Conservation (phyloP, 176 grass and related monocot species). For the Alopecurus myosuroides region DNA sequence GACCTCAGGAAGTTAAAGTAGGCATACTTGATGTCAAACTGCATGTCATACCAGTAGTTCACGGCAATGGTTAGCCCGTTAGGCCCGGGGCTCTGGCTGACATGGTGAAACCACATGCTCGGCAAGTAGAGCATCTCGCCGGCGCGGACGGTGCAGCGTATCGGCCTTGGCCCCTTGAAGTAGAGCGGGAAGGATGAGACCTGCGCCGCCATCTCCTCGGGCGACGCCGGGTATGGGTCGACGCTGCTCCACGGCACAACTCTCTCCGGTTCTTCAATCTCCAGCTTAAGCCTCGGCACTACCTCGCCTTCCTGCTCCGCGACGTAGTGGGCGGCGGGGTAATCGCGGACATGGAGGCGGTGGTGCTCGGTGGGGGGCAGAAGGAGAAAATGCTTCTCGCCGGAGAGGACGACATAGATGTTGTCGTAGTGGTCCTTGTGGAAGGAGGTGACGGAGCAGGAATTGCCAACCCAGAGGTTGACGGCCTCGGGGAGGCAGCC, state of each 20-base stretch:
- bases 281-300: slow-evolving; percentile 48
- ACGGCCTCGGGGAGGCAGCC: slow-evolving; percentile 80
- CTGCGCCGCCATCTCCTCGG: slow-evolving; percentile 48
- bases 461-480: slow-evolving; percentile 89
- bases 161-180: slow-evolving; percentile 67
- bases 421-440: slow-evolving; percentile 99
- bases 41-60: slow-evolving; percentile 99
- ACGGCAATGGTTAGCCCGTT: slow-evolving; percentile 87
- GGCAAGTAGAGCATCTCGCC: slow-evolving; percentile 96
- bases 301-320: slow-evolving; percentile 9
- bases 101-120: slow-evolving; percentile 99
- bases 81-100: slow-evolving; percentile 74
- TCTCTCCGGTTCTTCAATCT: slow-evolving; percentile 55
- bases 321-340: slow-evolving; percentile 61
- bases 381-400: slow-evolving; percentile 87
- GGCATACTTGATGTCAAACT: slow-evolving; percentile 95
- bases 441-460: slow-evolving; percentile 72
- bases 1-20: slow-evolving; percentile 87
- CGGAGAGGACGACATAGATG: slow-evolving; percentile 77
- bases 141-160: slow-evolving; percentile 75
- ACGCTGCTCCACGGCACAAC: slow-evolving; percentile 90
- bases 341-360: slow-evolving; percentile 68
- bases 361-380: slow-evolving; percentile 84
- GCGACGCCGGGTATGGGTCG: slow-evolving; percentile 59
- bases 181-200: slow-evolving; percentile 60